These are phyloP conservation scores for Xylaria sp. DNA, from an alignment of 2,329 filamentous ascomycete genomes.

Conservation along the genomic window DNA sequence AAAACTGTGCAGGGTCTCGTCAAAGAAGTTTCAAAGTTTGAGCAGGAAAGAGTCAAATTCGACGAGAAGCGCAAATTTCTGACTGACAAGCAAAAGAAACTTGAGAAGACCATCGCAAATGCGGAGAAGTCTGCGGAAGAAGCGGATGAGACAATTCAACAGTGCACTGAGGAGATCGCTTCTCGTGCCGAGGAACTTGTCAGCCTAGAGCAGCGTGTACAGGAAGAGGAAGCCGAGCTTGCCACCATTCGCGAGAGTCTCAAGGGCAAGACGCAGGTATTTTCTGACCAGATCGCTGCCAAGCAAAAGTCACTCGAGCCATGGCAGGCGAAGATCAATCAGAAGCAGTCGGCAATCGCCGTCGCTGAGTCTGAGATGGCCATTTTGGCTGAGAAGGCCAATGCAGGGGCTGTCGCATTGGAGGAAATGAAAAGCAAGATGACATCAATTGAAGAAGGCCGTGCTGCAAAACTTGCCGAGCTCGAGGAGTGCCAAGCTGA, in stretches of 20 bases:
- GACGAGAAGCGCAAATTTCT: slow-evolving; percentile 98
- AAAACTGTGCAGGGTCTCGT: slow-evolving; percentile 81
- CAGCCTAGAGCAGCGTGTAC: slow-evolving; percentile 79
- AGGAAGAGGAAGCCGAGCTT: slow-evolving; percentile 83
- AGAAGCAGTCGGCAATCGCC: slow-evolving; percentile 92
- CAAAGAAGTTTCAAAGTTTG: slow-evolving; percentile 91
- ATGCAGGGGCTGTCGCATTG: slow-evolving; percentile 84
- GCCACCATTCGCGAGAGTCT: slow-evolving; percentile 84
- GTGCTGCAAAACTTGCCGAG: slow-evolving; percentile 76
- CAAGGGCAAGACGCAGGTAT: slow-evolving; percentile 94
- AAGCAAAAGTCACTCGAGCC: slow-evolving; percentile 96
- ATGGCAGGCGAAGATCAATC: slow-evolving; percentile 96
- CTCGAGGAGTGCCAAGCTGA: slow-evolving; percentile 80
- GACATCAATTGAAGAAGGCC: slow-evolving; percentile 74
- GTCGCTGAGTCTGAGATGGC: slow-evolving; percentile 95
- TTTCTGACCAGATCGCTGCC: slow-evolving; percentile 89
- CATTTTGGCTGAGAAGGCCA: slow-evolving; percentile 89
- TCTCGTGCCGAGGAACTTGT: slow-evolving; percentile 79
- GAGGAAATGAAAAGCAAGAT: slow-evolving; percentile 87
- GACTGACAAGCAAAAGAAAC: slow-evolving; percentile 89
- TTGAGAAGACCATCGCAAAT: slow-evolving; percentile 85
- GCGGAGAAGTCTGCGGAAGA: slow-evolving; percentile 80
- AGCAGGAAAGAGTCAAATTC: slow-evolving; percentile 96
- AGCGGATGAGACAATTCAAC: slow-evolving; percentile 80
- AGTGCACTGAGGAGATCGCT: slow-evolving; percentile 82